Conservation (phyloP, 768 basidiomycete genomes). For the Suillus alpinus region DNA sequence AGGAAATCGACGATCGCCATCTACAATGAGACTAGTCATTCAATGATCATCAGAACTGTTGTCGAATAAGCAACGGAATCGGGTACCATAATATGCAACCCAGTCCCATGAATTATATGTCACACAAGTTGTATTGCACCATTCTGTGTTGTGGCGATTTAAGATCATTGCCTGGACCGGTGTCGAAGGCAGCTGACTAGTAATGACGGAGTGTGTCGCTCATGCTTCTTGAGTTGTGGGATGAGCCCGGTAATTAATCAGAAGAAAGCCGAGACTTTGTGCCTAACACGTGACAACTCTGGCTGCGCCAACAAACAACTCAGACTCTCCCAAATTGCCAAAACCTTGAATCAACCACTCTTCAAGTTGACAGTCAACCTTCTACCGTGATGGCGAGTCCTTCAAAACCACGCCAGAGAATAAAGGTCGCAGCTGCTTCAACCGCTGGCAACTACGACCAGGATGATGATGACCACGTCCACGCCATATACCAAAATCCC, state of each 20-base stretch:
- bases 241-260: neutral
- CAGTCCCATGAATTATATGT: no score
- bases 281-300: neutral
- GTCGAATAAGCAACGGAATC: neutral
- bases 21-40: neutral
- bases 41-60: neutral
- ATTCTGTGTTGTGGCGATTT: no score
- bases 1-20: neutral
- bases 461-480: slow-evolving; percentile 52
- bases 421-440: slow-evolving; percentile 12
- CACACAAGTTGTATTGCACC: no score
- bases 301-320: neutral
- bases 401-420: slow-evolving; percentile 31
- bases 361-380: neutral
- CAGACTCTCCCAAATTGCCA: no score
- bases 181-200: no score
- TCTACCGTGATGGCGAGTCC: slow-evolving; percentile 29
- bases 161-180: no score
- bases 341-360: no score
- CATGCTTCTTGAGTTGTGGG: no score
- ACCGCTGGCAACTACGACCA: slow-evolving; percentile 28
- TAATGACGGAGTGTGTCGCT: no score
- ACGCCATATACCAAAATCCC: slow-evolving; percentile 46
- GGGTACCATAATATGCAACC: no score
- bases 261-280: neutral